Base-by-base conservation (phyloP, 805 yeast species). In the Kuraishia floccosa region DNA sequence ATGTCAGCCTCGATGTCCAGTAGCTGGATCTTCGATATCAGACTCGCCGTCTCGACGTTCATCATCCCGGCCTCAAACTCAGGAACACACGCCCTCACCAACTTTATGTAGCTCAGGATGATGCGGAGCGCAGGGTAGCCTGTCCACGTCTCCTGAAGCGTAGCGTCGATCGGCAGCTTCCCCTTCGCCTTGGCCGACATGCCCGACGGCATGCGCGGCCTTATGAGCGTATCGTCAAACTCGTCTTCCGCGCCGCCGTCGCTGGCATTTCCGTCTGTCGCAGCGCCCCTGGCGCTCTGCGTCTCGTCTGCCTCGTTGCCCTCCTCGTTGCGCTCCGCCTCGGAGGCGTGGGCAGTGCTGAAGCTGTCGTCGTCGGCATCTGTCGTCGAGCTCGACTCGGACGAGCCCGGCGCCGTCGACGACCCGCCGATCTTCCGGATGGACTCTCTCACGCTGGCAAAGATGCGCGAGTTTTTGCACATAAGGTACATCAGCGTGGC, bases 181-280 rank as follows among this genome's bases (percentile, higher is more conserved):
- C 70, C 68, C 27, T 60, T 63, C 2, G 78, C 74, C 30, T 59
- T 67, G 12, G 46, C 42, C 0, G 82, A 69, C 82, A 76, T 73
- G 3, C 84, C 83, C 1, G 61, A 49, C 4, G 78, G 79, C 9
- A 61, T 64, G 17, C 48, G 56, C 5, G 81, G 74, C 32, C 69
- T 49, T 23, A 56, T 42, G 4, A 63, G 57, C 22, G 45, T 52
- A 23, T 60, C 63, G 23, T 58, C 54, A n/a, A 46, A 58, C 17
- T 46, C 43, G 4, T 34, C 36, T 8, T 37, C 42, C 13, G 25
- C 30, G 17, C 28, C 26, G 21, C 29, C 10, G 10, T 19, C 22
- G 9, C 9, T 7, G 7, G 22, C 7, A 7, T 7, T 10, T n/a
- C n/a, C n/a, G n/a, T n/a, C n/a, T n/a, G n/a, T n/a, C n/a, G n/a